Evolutionary conservation across 2,329 filamentous ascomycete genomes (phyloP), one percentile per base, ranked within the genome.

Genomic region (Epichloe elymi): DNA sequence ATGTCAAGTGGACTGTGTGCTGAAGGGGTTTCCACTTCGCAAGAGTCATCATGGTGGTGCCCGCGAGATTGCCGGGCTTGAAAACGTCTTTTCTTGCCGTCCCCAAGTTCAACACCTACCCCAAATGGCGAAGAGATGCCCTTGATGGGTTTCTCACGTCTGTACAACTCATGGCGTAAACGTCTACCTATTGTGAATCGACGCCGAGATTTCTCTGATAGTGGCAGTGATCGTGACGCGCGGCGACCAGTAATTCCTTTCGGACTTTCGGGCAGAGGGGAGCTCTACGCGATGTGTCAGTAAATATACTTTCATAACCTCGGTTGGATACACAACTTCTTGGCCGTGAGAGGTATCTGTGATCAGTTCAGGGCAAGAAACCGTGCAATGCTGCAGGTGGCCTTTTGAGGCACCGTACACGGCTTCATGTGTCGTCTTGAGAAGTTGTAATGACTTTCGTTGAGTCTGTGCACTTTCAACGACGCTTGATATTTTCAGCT

Each of bases 21-120:
- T 30, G 50, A 50, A 46, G 54, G 50, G 17, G 56, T 57, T 44
- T 49, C 52, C 37, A 55, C 51, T 15, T 57, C 57, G 19, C 59
- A 62, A 14, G 57, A 58, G 11, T 58, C 55, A 17, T 57, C 55
- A n/a, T 57, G 54, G 6, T 57, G 54, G 6, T 52, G 55, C 20
- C 57, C 54, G 6, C 57, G 60, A 19, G 63, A 60, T 26, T 65
- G 62, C 23, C 61, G 60, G 33, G 63, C 64, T 47, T 56, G 59
- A 35, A 61, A 56, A 48, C 65, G 60, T 26, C 65, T 58, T 47
- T 63, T 58, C 50, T 57, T 63, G 19, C 62, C 59, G 33, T 60
- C 58, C 46, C 53, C 58, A 20, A 58, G 53, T 36, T 33, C 55
- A 51, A 53, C 30, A 30, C 14, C n/a, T 14, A 48, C n/a, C 10